phyloP scores from a whole-genome alignment of 108 stramenopile species.

The Ochromonas danica region DNA sequence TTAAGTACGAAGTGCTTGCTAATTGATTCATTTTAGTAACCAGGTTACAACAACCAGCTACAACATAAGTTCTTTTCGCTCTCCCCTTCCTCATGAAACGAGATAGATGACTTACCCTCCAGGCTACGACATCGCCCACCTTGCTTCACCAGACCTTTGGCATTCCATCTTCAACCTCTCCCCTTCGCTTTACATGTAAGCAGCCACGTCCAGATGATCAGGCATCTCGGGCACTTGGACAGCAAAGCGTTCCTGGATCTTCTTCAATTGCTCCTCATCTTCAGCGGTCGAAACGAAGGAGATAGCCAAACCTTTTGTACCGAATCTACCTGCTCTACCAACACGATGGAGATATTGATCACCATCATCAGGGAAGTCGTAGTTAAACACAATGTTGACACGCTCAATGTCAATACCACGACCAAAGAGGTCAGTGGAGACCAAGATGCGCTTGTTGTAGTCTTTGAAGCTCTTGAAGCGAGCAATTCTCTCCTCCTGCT shows the following conservation, averaged over 20 bases:
- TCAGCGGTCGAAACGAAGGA: conserved; percentile 87
- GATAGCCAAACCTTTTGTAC: conserved; percentile 98
- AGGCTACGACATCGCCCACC: too few relatives aligned
- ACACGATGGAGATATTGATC: conserved; percentile 94
- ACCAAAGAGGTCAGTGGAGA: conserved; percentile 97
- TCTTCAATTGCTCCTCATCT: conserved; percentile 86
- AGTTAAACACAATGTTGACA: conserved; percentile 99
- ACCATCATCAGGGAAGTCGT: conserved; percentile 78
- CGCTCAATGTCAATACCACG: conserved; percentile 99
- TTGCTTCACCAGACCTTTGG: too few relatives aligned
- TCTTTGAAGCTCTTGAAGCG: conserved; percentile 97
- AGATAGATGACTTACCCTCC: too few relatives aligned
- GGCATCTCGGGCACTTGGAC: conserved; percentile 96
- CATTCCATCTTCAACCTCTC: too few relatives aligned
- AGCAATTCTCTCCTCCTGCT: conserved; percentile 91
- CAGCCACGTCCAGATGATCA: conserved; percentile 90
- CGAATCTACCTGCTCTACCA: conserved; percentile 87
- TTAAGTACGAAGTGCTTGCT: too few relatives aligned
- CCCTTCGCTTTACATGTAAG: too few relatives aligned
- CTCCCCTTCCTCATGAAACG: too few relatives aligned
- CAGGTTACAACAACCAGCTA: too few relatives aligned
- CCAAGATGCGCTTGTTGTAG: conserved; percentile 95
- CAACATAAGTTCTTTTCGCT: too few relatives aligned
- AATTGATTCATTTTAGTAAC: too few relatives aligned
- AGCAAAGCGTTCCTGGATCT: conserved; percentile 95